Base-by-base conservation (phyloP, 768 basidiomycete genomes). In the Strobilomyces confusus region DNA sequence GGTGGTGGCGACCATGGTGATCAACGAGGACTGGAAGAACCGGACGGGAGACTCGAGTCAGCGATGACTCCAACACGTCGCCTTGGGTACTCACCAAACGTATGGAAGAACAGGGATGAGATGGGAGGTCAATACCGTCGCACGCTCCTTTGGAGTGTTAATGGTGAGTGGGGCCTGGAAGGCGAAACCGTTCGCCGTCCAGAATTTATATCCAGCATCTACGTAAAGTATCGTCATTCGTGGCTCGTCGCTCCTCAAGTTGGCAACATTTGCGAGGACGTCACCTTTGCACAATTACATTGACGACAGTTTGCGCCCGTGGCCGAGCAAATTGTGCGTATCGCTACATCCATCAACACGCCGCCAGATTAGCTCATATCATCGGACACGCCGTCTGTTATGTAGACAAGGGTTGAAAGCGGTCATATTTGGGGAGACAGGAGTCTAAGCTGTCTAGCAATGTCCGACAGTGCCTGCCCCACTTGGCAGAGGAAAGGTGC, bases 191-290 rank as follows among this genome's bases (percentile, higher is more conserved):
- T 48, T 25, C 12, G 12, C 30, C 25, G 12, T 33, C 49, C 30
- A 32, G 42, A n/a, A 29, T 64, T 63, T 63, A 63, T 63, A 61
- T 47, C 37, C n/a, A 14, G 22, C 9, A 17, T 36, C 51, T 48
- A 14, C 8, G 38, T 38, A 19, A 20, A 9, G 38, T 20, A 38
- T 11, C 13, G 38, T 19, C 38, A 38, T 11, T 12, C 38, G 19
- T 8, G 8, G n/a, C 8, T 47, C 59, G 36, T 36, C 29, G n/a
- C 19, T 43, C 9, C 46, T 44, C 37, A 17, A 37, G 44, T 50
- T 58, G 38, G 38, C 14, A 36, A 47, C 12, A 29, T 36, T 47
- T 9, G 5, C 34, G 36, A 38, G 40, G 26, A 30, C 12, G 4
- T 36, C 30, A 34, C 8, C 3, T 15, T 23, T 36, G 22, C 41